Evolutionary conservation across 1,139 yeast species (phyloP), one percentile per base, ranked within the genome.

Genomic region (Hemisphaericaspora xylanilytica): DNA sequence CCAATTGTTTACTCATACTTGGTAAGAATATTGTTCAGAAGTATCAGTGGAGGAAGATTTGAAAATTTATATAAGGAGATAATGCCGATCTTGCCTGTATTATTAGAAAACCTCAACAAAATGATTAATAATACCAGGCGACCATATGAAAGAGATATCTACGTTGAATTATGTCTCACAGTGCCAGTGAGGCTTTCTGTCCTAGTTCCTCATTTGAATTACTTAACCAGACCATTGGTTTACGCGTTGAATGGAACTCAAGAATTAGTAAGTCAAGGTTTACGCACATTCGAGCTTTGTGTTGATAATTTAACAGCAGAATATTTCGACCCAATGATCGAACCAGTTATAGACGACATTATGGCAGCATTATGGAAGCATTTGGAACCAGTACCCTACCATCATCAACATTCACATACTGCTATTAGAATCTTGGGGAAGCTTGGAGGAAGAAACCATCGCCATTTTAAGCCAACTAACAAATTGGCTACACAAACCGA

Each of bases 261-360:
- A 45, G 99, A 94, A 48, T 74, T 92, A 37, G 95, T 90, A 1
- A 82, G 92, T 41, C 98, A 92, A 63, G 98, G 98, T 32, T 69
- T 94, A 47, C 74, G 97, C 47, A 92, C 97, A 0, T 75, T 94
- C 42, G 99, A 94, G 54, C 72, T 92, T n/a, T 92, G 98, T 55
- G 96, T 94, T 20, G 99, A 94, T 55, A 94, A 94, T 52, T 67
- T 94, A 42, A 92, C 97, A 0, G 95, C 97, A 0, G 96, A 90
- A 53, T 94, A 89, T 59, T 89, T 94, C 58, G 98, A 94, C 53
- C 98, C 98, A 2, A 88, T 92, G 57, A 81, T 94, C 45, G 97
- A 89, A 53, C 97, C 98, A 0, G 97, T 89, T 1, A 80, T 90
- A 45, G 94, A 86, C 43, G 97, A 92, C 50, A 89, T 94, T 2